Conservation (phyloP, 2,329 filamentous ascomycete genomes). For the Ophiobolus disseminans region DNA sequence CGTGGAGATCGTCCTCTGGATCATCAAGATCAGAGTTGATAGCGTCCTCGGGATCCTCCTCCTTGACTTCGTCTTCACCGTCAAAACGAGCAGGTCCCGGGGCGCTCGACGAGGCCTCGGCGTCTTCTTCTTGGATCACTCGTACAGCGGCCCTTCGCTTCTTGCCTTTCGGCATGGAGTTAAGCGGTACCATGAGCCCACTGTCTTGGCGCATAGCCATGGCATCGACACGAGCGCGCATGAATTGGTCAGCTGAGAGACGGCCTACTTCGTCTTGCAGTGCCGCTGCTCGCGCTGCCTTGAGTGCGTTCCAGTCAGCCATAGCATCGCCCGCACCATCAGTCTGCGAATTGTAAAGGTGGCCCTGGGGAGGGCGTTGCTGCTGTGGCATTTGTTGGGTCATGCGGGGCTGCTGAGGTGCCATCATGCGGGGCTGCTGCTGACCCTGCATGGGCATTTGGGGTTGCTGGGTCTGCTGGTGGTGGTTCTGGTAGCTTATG, state of each 20-base stretch:
- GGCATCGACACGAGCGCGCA: constrained; percentile 72
- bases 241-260: constrained; percentile 69
- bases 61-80: constrained; percentile 66
- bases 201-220: constrained; percentile 74
- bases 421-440: constrained; percentile 40
- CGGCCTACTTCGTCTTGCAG: constrained; percentile 55
- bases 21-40: constrained; percentile 99
- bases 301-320: constrained; percentile 63
- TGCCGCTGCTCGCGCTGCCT: constrained; percentile 63
- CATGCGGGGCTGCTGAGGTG: constrained; percentile 37
- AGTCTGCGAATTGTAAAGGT: constrained; percentile 65
- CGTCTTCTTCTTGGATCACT: constrained; percentile 63
- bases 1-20: constrained; percentile 80
- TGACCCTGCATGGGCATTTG: constrained; percentile 38
- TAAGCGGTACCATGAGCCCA: constrained; percentile 76
- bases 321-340: constrained; percentile 75
- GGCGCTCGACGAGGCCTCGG: constrained; percentile 31
- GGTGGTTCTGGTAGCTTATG: constrained; percentile 27
- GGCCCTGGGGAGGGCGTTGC: constrained; percentile 31
- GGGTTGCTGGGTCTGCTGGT: constrained; percentile 31
- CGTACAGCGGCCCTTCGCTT: constrained; percentile 50
- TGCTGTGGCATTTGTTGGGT: constrained; percentile 11
- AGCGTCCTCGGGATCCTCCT: constrained; percentile 79
- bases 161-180: constrained; percentile 58
- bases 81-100: constrained; percentile 56